phyloP scores from a whole-genome alignment of 805 yeast genomes.

The Saccharomyces eubayanus region DNA sequence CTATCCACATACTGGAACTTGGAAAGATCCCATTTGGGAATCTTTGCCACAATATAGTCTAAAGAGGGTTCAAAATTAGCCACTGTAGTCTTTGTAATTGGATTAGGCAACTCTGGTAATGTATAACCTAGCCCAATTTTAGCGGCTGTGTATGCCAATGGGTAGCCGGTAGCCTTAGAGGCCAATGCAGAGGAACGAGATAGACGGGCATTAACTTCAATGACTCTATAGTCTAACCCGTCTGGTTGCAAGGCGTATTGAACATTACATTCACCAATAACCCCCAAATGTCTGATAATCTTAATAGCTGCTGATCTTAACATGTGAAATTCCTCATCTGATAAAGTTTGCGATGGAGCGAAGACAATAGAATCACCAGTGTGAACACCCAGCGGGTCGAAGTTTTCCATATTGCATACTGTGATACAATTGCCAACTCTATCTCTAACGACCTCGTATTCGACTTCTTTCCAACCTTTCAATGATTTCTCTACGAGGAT shows the following conservation, averaged over 20 bases:
- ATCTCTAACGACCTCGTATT: constrained; percentile 96
- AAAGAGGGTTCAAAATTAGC: constrained; percentile 96
- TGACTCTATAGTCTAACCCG: constrained; percentile 90
- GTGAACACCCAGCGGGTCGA: constrained; percentile 96
- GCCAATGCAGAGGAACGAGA: constrained; percentile 97
- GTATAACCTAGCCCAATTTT: constrained; percentile 93
- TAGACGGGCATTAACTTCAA: constrained; percentile 94
- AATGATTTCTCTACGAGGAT: constrained; percentile 91
- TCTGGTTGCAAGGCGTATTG: constrained; percentile 95
- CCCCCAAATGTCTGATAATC: constrained; percentile 95
- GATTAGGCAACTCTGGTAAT: constrained; percentile 89
- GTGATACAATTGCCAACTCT: constrained; percentile 95
- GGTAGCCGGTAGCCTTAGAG: constrained; percentile 97
- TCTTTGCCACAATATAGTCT: constrained; percentile 93
- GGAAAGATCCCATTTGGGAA: constrained; percentile 96
- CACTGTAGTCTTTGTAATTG: constrained; percentile 90
- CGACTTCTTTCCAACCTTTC: constrained; percentile 99
- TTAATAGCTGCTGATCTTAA: constrained; percentile 95
- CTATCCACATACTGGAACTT: constrained; percentile 94
- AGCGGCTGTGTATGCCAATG: constrained; percentile 97
- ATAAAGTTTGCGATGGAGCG: constrained; percentile 95
- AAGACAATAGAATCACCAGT: constrained; percentile 99
- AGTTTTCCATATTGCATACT: constrained; percentile 98
- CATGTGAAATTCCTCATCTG: constrained; percentile 98
- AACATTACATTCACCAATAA: constrained; percentile 97